Conservation (phyloP, 768 basidiomycete genomes). For the Pleurotus pulmonarius region DNA sequence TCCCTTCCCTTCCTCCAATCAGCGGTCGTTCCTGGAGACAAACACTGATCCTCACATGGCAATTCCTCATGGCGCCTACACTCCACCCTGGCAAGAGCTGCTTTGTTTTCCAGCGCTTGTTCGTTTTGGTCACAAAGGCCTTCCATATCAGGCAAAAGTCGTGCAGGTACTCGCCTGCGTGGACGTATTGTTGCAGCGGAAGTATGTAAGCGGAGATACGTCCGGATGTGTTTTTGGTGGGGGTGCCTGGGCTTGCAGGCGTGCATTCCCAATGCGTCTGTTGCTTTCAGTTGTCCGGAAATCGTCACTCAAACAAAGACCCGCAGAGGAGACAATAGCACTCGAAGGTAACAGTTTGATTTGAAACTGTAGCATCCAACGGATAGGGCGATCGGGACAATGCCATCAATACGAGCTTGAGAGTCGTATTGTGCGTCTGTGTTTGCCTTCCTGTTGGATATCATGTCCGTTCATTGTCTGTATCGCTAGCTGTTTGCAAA, state of each 20-base stretch:
- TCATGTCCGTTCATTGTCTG: too few species aligned
- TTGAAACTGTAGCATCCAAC: too few species aligned
- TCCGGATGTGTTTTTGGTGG: neutral
- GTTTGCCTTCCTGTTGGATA: too few species aligned
- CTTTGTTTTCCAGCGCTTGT: slow-evolving; percentile 3
- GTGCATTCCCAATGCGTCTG: neutral
- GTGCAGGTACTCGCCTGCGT: neutral
- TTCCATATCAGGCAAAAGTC: neutral
- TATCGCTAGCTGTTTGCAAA: too few species aligned
- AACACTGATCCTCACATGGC: neutral
- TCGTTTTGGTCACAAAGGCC: slow-evolving; percentile 3
- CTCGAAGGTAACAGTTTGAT: too few species aligned
- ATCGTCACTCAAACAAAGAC: neutral
- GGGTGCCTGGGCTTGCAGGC: neutral
- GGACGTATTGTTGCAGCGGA: neutral
- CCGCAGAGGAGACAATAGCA: neutral
- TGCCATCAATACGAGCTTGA: too few species aligned
- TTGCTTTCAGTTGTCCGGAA: neutral
- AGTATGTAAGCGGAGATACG: neutral
- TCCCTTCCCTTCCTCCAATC: neutral
- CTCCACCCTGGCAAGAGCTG: neutral
- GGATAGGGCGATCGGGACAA: too few species aligned
- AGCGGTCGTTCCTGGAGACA: neutral
- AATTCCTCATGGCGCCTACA: neutral
- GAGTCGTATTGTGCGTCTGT: too few species aligned